Evolutionary conservation across 805 yeast genomes (phyloP).

Genomic region (Yarrowia bubula): DNA sequence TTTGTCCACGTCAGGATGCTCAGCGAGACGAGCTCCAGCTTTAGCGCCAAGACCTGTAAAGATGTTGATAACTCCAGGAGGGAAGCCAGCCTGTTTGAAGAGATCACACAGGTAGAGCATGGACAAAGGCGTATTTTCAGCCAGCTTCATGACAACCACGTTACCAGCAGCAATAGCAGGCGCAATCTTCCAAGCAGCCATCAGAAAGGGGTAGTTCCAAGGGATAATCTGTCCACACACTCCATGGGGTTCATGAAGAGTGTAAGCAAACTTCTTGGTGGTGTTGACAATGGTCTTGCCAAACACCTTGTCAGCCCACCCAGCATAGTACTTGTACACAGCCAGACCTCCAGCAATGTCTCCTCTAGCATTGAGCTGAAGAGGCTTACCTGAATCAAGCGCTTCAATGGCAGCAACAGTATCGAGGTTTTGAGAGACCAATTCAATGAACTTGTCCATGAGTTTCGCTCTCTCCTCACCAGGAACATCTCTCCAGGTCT

Average conservation of each 20-base stretch:
- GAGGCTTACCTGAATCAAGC: slow-evolving; percentile 86
- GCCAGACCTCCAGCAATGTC: slow-evolving; percentile 61
- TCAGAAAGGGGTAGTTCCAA: slow-evolving; percentile 68
- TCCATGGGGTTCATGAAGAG: slow-evolving; percentile 65
- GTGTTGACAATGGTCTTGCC: slow-evolving; percentile 67
- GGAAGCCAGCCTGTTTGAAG: slow-evolving; percentile 68
- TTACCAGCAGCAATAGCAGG: slow-evolving; percentile 85
- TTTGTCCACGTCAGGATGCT: slow-evolving; percentile 69
- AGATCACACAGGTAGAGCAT: slow-evolving; percentile 58
- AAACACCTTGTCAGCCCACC: slow-evolving; percentile 68
- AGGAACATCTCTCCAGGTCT: slow-evolving; percentile 65
- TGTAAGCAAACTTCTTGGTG: slow-evolving; percentile 60
- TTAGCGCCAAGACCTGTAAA: slow-evolving; percentile 68
- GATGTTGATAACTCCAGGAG: slow-evolving; percentile 72
- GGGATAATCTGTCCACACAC: slow-evolving; percentile 71
- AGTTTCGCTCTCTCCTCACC: slow-evolving; percentile 66
- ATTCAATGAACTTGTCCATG: slow-evolving; percentile 70
- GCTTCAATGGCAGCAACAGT: slow-evolving; percentile 79
- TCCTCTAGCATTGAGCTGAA: slow-evolving; percentile 37
- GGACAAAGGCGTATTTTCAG: slow-evolving; percentile 75
- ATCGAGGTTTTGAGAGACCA: slow-evolving; percentile 70
- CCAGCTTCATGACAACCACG: slow-evolving; percentile 67
- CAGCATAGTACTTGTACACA: slow-evolving; percentile 65
- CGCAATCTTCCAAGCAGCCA: slow-evolving; percentile 80
- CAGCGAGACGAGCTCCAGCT: slow-evolving; percentile 64